These are phyloP conservation scores for Aspergillus ostianus DNA, from an alignment of 495 filamentous ascomycete species.

Conservation along the genomic window DNA sequence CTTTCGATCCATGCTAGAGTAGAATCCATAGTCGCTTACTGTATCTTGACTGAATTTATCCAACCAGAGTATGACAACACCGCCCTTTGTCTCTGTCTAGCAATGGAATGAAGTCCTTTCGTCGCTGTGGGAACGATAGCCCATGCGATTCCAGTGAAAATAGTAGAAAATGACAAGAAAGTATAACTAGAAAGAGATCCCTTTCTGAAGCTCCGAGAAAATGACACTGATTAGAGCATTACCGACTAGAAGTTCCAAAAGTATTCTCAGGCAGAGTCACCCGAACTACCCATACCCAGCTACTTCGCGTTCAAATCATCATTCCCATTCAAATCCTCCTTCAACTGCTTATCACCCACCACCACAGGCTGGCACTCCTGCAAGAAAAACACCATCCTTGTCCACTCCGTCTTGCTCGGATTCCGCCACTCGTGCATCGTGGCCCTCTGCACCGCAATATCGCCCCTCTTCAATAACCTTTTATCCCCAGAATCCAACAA, in stretches of 20 bases:
- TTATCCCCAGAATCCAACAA: slow-evolving; percentile 64
- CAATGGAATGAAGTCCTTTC: too few species aligned
- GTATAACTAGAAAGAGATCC: background rate
- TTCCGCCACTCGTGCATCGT: slow-evolving; percentile 48
- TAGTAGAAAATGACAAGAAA: background rate
- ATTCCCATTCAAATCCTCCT: slow-evolving; percentile 51
- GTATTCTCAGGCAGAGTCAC: background rate
- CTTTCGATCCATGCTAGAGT: background rate
- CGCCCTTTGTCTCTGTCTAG: too few species aligned
- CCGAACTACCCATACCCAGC: background rate
- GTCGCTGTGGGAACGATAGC: too few species aligned
- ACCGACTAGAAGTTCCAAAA: too few species aligned
- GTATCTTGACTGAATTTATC: too few species aligned
- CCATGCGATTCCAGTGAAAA: too few species aligned
- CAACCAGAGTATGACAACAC: too few species aligned
- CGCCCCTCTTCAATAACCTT: slow-evolving; percentile 63
- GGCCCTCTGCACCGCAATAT: slow-evolving; percentile 67
- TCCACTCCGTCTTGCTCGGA: slow-evolving; percentile 44
- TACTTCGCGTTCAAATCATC: background rate
- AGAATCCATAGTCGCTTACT: too few species aligned
- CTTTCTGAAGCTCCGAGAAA: background rate
- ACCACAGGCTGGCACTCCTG: slow-evolving; percentile 45
- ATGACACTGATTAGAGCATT: too few species aligned
- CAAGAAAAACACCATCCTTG: slow-evolving; percentile 59
- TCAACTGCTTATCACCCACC: slow-evolving; percentile 40